Conservation (phyloP, 1,284 basidiomycete species). For the Pseudozyma hubeiensis region DNA sequence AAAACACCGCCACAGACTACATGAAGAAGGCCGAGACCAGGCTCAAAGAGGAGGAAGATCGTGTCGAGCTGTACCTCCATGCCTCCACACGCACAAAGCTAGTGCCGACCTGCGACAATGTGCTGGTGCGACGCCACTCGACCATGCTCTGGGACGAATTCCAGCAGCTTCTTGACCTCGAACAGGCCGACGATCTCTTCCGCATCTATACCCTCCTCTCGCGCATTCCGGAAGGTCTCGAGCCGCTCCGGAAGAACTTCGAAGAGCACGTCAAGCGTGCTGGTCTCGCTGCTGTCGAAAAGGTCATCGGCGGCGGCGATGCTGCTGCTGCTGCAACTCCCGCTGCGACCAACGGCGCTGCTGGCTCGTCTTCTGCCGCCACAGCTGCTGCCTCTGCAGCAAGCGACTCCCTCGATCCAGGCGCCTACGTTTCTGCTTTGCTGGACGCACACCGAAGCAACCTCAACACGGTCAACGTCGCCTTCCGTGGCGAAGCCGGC, state of each 20-base stretch:
- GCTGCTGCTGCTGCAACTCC: conserved; percentile 5
- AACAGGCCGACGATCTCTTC: conserved; percentile 83
- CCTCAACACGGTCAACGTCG: conserved; percentile 86
- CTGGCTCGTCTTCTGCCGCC: conserved; percentile 24
- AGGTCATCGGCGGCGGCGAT: conserved; percentile 74
- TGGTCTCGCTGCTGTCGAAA: conserved; percentile 85
- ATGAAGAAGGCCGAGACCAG: conserved; percentile 95
- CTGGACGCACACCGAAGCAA: conserved; percentile 93
- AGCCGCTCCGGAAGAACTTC: conserved; percentile 90
- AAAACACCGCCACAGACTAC: conserved; percentile 94
- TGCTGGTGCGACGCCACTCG: conserved; percentile 88
- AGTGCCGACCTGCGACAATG: conserved; percentile 89
- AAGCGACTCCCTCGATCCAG: conserved; percentile 75
- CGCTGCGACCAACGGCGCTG: conserved; percentile 67
- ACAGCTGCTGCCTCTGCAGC: conserved; percentile 69
- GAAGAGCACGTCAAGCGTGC: conserved; percentile 93
- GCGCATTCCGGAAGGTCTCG: conserved; percentile 88
- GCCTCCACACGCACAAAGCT: conserved; percentile 73
- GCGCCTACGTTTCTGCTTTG: conserved; percentile 92
- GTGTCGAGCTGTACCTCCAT: conserved; percentile 94
- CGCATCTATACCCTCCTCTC: conserved; percentile 94
- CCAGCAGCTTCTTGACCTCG: conserved; percentile 88
- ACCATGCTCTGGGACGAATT: conserved; percentile 94
- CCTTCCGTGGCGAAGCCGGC: conserved; percentile 92
- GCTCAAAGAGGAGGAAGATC: conserved; percentile 91